Evolutionary conservation across 2,329 filamentous ascomycete species (phyloP), one percentile per base, ranked within the genome.

Genomic region (Pezicula radicicola): DNA sequence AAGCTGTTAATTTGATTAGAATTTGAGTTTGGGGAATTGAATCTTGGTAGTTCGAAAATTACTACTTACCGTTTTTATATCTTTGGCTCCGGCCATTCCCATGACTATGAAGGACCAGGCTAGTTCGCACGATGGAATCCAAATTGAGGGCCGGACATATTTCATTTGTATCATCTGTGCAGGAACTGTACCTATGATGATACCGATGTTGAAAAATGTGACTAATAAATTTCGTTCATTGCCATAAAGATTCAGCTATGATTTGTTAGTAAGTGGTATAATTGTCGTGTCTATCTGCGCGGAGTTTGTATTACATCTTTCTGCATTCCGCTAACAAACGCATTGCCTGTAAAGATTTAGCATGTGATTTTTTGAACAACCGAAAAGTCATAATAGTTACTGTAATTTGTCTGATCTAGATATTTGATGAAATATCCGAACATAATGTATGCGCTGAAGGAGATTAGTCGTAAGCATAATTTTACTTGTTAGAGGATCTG

Each of bases 121-220:
- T 8, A 69, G 48, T 37, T 72, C 71, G 28, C 69, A 69, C 5
- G 67, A 60, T 0, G 72, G 72, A 2, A 75, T 66, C 66, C 66
- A 72, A 46, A 70, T 61, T 1, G 69, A 70, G 0, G 72, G 72
- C 4, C 70, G 65, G 6, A 73, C 60, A 48, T 60, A 63, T 15
- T 21, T 49, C 16, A 67, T 64, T 18, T 53, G 51, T 52, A 70
- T 62, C 43, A 72, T 50, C 30, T 66, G 70, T 5, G 64, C 64
- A 4, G 69, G 66, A 46, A 66, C 63, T 21, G 68, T 63, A 0
- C 68, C 66, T 66, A 84, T 71, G 0, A 80, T 76, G 56, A 85
- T 85, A 9, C 82, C 81, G 1, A 81, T 73, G 35, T 61, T 68
- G 58, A 70, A 72, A 55, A 63, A 70, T 6, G 69, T 66, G 16